A percentile compares a stretch with the other conserved stretches of the same genome.
Evolutionary conservation across 176 grass and related monocot genomes (phyloP).

Genomic region (Puccinellia tenuiflora): DNA sequence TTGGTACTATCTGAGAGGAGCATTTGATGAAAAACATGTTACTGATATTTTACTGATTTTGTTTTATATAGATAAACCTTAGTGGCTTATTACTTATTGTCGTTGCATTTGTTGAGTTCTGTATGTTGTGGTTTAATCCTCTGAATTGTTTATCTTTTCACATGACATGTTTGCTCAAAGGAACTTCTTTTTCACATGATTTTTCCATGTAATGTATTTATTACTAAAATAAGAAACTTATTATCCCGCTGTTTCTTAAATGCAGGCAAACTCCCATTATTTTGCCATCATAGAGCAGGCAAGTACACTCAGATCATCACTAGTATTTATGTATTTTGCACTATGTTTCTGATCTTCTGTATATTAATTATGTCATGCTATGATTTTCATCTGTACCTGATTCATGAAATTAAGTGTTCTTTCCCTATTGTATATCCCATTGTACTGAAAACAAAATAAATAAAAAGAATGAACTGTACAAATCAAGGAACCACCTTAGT

Average conservation of each 20-base stretch:
- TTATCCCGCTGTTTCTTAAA: constrained; percentile 20
- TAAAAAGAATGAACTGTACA: background rate
- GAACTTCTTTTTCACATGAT: background rate
- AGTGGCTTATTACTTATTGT: background rate
- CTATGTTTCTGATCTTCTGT: background rate
- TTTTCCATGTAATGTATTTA: background rate
- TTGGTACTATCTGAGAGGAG: background rate
- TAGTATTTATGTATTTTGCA: background rate
- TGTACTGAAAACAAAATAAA: background rate
- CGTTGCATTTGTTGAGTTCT: background rate
- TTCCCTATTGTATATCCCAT: background rate
- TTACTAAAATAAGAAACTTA: constrained; percentile 9
- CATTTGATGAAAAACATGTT: background rate
- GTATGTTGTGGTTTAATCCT: background rate
- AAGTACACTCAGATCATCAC: constrained; percentile 15
- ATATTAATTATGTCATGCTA: background rate
- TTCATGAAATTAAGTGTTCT: background rate
- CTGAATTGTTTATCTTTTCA: background rate
- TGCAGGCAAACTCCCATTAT: constrained; percentile 98
- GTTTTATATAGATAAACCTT: background rate
- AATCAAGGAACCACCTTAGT: background rate
- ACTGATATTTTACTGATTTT: background rate
- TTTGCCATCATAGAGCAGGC: constrained; percentile 98
- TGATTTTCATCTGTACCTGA: background rate
- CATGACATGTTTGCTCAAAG: background rate